Conservation (phyloP, 768 basidiomycete species). For the Russula sp. region DNA sequence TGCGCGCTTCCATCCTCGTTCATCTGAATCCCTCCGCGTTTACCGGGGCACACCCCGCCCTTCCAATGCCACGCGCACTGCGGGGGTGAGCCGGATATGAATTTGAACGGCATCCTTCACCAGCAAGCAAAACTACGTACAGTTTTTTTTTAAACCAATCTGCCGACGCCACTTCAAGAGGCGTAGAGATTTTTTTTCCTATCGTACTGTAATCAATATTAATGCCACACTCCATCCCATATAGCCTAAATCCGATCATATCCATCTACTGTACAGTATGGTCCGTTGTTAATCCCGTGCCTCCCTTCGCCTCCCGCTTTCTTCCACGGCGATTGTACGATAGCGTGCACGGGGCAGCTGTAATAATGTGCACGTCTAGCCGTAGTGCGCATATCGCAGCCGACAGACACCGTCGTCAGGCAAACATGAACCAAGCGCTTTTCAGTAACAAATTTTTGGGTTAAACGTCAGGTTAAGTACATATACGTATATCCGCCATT, state of each 20-base stretch:
- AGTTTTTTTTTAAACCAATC: background rate
- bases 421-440: background rate
- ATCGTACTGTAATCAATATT: background rate
- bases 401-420: conserved; percentile 20
- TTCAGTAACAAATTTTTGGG: background rate
- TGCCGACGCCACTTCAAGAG: conserved; percentile 16
- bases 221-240: background rate
- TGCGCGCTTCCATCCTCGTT: background rate
- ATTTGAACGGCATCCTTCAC: conserved; percentile 5
- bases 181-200: conserved; percentile 1
- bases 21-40: conserved; percentile 1
- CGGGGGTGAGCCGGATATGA: conserved; percentile 14
- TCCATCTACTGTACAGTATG: no score
- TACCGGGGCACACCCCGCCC: conserved; percentile 8
- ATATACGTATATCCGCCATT: conserved; percentile 3
- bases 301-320: background rate
- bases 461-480: background rate
- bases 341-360: background rate
- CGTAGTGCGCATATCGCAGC: background rate
- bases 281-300: no score
- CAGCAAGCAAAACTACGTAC: conserved; percentile 5
- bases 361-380: background rate
- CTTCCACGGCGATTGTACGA: conserved; percentile 9
- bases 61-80: background rate
- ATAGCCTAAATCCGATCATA: conserved; percentile 19